Conservation (phyloP, 2,329 filamentous ascomycete genomes). For the Zalaria obscura region DNA sequence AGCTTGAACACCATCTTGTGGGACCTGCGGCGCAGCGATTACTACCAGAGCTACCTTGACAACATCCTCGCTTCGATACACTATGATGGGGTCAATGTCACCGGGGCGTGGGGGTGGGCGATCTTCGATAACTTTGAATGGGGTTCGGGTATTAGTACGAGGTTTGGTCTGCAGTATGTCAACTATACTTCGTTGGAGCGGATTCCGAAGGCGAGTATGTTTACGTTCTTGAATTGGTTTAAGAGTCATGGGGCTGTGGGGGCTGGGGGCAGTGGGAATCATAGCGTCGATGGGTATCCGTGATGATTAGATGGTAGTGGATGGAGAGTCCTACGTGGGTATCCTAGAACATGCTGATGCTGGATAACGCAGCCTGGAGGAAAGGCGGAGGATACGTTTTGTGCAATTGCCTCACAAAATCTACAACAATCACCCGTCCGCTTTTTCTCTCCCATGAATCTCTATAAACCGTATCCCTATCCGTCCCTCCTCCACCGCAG, state of each 20-base stretch:
- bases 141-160: conserved; percentile 17
- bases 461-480: too few relatives aligned
- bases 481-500: too few relatives aligned
- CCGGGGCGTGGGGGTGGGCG: conserved; percentile 19
- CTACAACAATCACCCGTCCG: too few relatives aligned
- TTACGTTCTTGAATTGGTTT: conserved; percentile 22
- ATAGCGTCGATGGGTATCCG: background rate
- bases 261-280: background rate
- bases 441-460: too few relatives aligned
- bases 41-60: conserved; percentile 20
- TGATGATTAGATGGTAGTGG: too few relatives aligned
- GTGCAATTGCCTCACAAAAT: too few relatives aligned
- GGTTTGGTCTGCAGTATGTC: conserved; percentile 22
- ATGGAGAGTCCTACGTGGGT: too few relatives aligned
- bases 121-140: conserved; percentile 24
- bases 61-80: conserved; percentile 19
- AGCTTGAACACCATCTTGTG: conserved; percentile 14
- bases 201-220: conserved; percentile 23
- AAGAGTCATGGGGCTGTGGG: conserved; percentile 8
- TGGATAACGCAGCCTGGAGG: too few relatives aligned
- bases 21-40: conserved; percentile 15
- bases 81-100: conserved; percentile 19
- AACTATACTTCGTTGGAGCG: conserved; percentile 22
- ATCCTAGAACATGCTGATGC: too few relatives aligned
- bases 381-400: too few relatives aligned